phyloP scores from a whole-genome alignment of 768 basidiomycete species.

The Aureoboletus auriporus region DNA sequence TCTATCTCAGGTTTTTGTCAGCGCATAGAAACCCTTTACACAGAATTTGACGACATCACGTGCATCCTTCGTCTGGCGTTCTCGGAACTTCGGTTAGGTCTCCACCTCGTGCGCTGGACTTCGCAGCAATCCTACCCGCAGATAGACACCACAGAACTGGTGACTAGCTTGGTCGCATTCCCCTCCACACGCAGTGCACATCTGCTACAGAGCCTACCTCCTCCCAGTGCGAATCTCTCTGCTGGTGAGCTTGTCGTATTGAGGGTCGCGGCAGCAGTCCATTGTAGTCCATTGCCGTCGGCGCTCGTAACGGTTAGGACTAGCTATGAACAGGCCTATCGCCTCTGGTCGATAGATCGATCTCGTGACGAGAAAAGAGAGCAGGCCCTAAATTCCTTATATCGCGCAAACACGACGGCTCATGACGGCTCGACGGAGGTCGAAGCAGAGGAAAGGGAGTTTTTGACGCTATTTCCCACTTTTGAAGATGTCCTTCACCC shows the following conservation, averaged over 20 bases:
- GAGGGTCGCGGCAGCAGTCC: constrained; percentile 37
- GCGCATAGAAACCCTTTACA: constrained; percentile 64
- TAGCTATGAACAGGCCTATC: constrained; percentile 64
- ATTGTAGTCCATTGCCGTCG: constrained; percentile 19
- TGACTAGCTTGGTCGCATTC: constrained; percentile 44
- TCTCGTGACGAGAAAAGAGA: constrained; percentile 63
- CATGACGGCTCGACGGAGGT: constrained; percentile 59
- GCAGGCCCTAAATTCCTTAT: constrained; percentile 67
- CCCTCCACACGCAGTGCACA: constrained; percentile 48
- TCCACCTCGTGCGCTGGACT: constrained; percentile 47
- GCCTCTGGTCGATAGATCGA: constrained; percentile 83
- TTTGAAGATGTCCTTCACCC: constrained; percentile 58
- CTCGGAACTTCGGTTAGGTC: constrained; percentile 64
- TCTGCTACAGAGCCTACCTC: constrained; percentile 27
- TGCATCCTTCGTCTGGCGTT: constrained; percentile 64
- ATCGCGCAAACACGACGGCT: constrained; percentile 57
- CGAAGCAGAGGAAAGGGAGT: constrained; percentile 80
- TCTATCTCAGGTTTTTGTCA: constrained; percentile 75
- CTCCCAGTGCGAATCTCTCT: constrained; percentile 8
- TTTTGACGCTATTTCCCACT: constrained; percentile 79
- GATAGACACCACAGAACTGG: constrained; percentile 20
- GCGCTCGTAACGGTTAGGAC: constrained; percentile 33
- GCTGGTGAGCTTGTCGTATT: constrained; percentile 37
- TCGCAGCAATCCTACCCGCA: constrained; percentile 14
- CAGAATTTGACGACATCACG: constrained; percentile 68